phyloP scores from a whole-genome alignment of 495 filamentous ascomycete genomes.

The Neurospora cerealis region DNA sequence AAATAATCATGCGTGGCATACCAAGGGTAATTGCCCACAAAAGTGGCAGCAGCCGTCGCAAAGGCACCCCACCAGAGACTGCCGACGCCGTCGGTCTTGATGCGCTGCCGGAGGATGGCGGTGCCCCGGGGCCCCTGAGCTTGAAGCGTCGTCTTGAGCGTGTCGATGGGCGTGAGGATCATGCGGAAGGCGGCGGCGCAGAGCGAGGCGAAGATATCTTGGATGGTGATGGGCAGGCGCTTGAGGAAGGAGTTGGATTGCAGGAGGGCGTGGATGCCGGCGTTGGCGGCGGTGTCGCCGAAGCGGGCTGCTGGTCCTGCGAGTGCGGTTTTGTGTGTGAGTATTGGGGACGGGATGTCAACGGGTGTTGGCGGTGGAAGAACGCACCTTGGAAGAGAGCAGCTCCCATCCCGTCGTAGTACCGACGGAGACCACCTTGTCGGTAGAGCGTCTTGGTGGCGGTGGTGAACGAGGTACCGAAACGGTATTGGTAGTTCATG shows the following conservation, averaged over 20 bases:
- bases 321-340: background rate
- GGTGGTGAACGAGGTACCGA: slow-evolving; percentile 16
- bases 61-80: slow-evolving; percentile 27
- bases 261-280: slow-evolving; percentile 23
- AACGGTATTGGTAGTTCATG: slow-evolving; percentile 30
- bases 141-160: slow-evolving; percentile 26
- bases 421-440: slow-evolving; percentile 18
- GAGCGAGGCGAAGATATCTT: slow-evolving; percentile 24
- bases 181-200: slow-evolving; percentile 24
- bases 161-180: slow-evolving; percentile 25
- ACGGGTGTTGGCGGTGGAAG: background rate
- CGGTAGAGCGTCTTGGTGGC: slow-evolving; percentile 16
- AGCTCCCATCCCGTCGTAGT: slow-evolving; percentile 24
- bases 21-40: slow-evolving; percentile 28
- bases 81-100: slow-evolving; percentile 22
- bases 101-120: slow-evolving; percentile 19
- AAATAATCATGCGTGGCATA: slow-evolving; percentile 25
- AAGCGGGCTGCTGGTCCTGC: slow-evolving; percentile 24
- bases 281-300: slow-evolving; percentile 28
- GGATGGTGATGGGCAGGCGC: slow-evolving; percentile 15
- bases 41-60: slow-evolving; percentile 23
- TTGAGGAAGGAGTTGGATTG: slow-evolving; percentile 24
- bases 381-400: slow-evolving; percentile 22
- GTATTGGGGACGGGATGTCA: background rate
- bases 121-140: slow-evolving; percentile 20